Evolutionary conservation across 306 rosid genomes (phyloP), one percentile per base, ranked within the genome.

Genomic region (Macrotyloma uniflorum): DNA sequence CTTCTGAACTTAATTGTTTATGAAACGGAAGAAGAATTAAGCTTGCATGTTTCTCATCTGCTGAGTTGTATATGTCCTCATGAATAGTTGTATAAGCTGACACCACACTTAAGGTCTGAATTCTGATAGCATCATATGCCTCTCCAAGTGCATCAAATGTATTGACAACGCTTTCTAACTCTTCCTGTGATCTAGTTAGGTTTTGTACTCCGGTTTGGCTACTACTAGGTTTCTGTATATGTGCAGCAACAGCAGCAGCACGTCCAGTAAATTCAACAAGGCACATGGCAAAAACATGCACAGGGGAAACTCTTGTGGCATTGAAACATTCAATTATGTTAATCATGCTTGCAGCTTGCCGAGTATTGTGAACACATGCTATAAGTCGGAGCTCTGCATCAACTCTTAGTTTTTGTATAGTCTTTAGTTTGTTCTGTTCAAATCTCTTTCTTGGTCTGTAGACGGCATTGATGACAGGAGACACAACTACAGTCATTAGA

Each of bases 11-110:
- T 5, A 24, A 2, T 0, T 81, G 78, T 38, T 78, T 77, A 59
- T 85, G 88, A 28, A 85, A 85, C 0, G 88, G 88, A 55, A 85
- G 80, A 20, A 81, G 63, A 20, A 85, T 50, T 13, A 85, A 49
- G 13, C 81, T 71, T 0, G 82, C 24, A 26, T 23, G 62, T 42
- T 74, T 85, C 18, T 81, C 88, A 33, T 54, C 66, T 0, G 88
- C 85, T 3, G 71, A 9, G 61, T 65, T 68, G 43, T 47, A 45
- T 50, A 81, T 74, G 26, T 85, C 88, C 75, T 81, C 67, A 10
- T 85, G 85, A 70, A 85, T 78, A 4, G 88, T 85, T 62, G 59
- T 65, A 28, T 59, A 85, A 20, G 80, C 11, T 5, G 88, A 85
- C 28, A 85, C 79, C 1, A 50, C 81, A 5, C 51, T 62, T 38